Evolutionary conservation across 352 stramenopile genomes (phyloP).

Genomic region (Globisporangium parvum): DNA sequence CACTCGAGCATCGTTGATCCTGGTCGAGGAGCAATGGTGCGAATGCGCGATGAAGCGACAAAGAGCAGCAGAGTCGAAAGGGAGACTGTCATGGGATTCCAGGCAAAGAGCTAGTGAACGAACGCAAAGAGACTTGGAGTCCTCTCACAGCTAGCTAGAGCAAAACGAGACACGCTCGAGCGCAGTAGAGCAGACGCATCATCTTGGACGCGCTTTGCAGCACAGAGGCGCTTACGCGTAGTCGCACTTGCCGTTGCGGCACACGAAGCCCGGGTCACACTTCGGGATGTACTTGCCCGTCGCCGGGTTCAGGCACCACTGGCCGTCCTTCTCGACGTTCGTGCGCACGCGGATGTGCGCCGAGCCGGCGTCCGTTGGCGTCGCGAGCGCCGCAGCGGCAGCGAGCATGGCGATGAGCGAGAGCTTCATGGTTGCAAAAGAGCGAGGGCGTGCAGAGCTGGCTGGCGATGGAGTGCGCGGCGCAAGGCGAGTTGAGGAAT

Average conservation of each 20-base stretch:
- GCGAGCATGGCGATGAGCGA: conserved; percentile 5
- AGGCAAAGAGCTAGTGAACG: not conserved
- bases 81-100: too few relatives aligned
- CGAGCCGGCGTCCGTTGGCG: not conserved
- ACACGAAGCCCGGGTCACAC: conserved; percentile 11
- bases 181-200: not conserved
- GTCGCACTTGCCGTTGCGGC: conserved; percentile 11
- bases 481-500: conserved; percentile 7
- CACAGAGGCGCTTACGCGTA: conserved; percentile 3
- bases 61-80: too few relatives aligned
- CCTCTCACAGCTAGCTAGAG: not conserved
- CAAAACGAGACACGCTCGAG: not conserved
- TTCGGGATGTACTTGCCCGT: conserved; percentile 12
- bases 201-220: too few relatives aligned
- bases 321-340: conserved; percentile 2
- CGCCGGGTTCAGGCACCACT: conserved; percentile 11
- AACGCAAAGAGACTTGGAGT: not conserved
- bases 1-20: too few relatives aligned
- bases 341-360: conserved; percentile 9
- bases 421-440: conserved; percentile 4
- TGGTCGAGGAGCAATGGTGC: too few relatives aligned
- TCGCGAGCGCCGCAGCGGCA: conserved; percentile 1
- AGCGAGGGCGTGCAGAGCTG: not conserved
- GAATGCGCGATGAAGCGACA: too few relatives aligned
- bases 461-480: not conserved